These are phyloP conservation scores for Pseudozyma sp. DNA, from an alignment of 1,284 basidiomycete genomes.

Conservation along the genomic window DNA sequence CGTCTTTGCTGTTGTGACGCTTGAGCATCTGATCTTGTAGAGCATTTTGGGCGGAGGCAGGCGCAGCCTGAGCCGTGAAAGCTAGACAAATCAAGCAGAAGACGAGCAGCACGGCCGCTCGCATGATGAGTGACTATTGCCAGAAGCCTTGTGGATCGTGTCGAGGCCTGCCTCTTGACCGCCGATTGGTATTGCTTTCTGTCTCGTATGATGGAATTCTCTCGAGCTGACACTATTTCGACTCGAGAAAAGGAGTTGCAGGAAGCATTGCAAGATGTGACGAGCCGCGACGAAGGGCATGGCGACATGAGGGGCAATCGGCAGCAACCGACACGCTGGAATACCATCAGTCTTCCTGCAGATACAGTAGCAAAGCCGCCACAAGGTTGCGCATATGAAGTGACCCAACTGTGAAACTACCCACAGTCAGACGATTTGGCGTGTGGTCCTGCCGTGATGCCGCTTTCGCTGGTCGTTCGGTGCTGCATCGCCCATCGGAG, in stretches of 20 bases:
- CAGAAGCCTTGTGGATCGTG: neutral
- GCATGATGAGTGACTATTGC: slow-evolving; percentile 20
- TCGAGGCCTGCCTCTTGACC: slow-evolving; percentile 25
- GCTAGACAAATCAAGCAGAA: slow-evolving; percentile 36
- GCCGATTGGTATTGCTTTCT: neutral
- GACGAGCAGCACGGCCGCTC: slow-evolving; percentile 15
- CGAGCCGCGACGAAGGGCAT: too few relatives aligned
- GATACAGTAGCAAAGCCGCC: too few relatives aligned
- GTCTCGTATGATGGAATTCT: neutral
- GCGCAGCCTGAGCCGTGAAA: slow-evolving; percentile 37
- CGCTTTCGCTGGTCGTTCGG: slow-evolving; percentile 1
- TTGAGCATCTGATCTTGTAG: slow-evolving; percentile 3
- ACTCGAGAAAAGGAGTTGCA: neutral
- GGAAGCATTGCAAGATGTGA: too few relatives aligned
- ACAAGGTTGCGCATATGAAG: too few relatives aligned
- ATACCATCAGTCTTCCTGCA: too few relatives aligned
- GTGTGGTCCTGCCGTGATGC: neutral
- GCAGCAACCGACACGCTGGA: too few relatives aligned
- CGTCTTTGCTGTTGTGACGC: neutral
- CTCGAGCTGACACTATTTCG: neutral
- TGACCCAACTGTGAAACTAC: neutral
- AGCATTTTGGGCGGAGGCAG: slow-evolving; percentile 11
- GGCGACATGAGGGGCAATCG: too few relatives aligned
- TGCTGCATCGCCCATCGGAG: neutral
- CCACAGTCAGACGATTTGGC: neutral